Base-by-base conservation (phyloP, 345 rosid species). In the Atalantia buxifolia region DNA sequence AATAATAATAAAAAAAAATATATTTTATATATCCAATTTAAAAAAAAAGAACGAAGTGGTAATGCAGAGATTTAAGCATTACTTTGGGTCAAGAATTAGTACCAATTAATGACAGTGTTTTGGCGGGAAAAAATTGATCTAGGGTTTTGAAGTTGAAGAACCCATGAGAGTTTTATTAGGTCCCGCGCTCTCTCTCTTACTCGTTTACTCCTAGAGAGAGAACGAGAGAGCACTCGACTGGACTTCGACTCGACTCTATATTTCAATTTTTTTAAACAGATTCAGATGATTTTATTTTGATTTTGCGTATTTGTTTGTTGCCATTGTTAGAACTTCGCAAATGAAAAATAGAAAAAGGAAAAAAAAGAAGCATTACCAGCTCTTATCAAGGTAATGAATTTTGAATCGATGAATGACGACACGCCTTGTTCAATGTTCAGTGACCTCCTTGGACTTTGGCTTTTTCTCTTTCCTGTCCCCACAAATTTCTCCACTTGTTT, bases 101-200 rank as follows among this genome's bases (percentile, higher is more conserved):
- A 74, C 56, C 69, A 63, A 42, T 76, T 45, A 63, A 68, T 35
- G 50, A 68, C 3, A 22, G 30, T 28, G 19, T 53, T 76, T 76
- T 82, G 83, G 89, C 83, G 86, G 89, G 87, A 84, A 86, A 28
- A 1, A 45, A 50, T 30, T 64, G 78, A 80, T 78, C 81, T 84
- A 86, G 85, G 85, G 89, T 82, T 84, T 86, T 72, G 56, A 75
- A 71, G 71, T 21, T 18, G 62, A 45, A 31, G 4, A 9, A 28
- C 9, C 73, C 66, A 40, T 22, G 8, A 28, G 73, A 68, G 9
- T 30, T 36, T 61, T 50, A 10, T 22, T 2, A 48, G 9, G 71
- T 48, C 71, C 71, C 86, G 76, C 78, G 77, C 75, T 69, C 38
- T 48, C n/a, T 4, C 38, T 48, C n/a, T 21, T 9, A 45, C 59